Conservation (phyloP, 257 asterid species). For the Nicotiana paniculata region DNA sequence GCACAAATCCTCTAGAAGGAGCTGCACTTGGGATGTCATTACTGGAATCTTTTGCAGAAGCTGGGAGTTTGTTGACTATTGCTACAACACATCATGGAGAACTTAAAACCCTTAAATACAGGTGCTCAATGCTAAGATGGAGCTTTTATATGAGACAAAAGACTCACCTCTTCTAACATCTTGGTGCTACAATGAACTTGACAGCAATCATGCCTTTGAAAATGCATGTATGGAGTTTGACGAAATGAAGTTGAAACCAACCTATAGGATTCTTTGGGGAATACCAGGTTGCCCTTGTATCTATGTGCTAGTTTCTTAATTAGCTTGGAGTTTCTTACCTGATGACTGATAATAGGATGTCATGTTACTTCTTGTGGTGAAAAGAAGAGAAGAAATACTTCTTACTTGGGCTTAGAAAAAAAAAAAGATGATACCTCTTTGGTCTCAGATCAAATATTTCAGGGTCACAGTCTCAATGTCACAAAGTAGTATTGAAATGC, state of each 20-base stretch:
- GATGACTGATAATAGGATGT: neutral
- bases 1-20: conserved; percentile 97
- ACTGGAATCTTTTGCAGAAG: conserved; percentile 85
- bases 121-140: conserved; percentile 37
- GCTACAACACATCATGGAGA: conserved; percentile 98
- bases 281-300: conserved; percentile 66
- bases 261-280: conserved; percentile 97
- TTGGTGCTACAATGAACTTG: conserved; percentile 19
- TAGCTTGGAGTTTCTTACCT: neutral
- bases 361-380: conserved; percentile 2
- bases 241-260: conserved; percentile 86
- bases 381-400: neutral
- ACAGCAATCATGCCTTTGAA: conserved; percentile 79
- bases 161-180: conserved; percentile 17
- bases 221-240: conserved; percentile 99
- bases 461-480: neutral
- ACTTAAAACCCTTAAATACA: conserved; percentile 93
- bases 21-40: conserved; percentile 96
- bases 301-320: conserved; percentile 9
- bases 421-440: neutral
- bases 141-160: conserved; percentile 11
- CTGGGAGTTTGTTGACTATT: conserved; percentile 70
- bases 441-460: neutral
- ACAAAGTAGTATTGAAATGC: neutral
- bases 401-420: neutral